Conservation (phyloP, 176 grass and related monocot species). For the Oropetium thomaeum region DNA sequence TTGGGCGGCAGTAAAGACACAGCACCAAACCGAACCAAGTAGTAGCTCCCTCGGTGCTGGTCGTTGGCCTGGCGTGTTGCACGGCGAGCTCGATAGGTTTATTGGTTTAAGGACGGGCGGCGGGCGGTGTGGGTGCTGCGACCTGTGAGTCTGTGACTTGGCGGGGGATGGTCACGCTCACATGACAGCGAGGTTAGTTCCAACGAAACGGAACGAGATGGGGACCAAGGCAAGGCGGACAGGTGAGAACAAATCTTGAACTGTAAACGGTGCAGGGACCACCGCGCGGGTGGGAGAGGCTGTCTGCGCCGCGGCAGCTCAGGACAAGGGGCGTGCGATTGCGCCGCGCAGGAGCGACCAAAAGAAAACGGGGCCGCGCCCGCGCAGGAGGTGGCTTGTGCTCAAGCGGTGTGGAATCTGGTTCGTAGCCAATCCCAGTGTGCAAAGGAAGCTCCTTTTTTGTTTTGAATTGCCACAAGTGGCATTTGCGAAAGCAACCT, state of each 20-base stretch:
- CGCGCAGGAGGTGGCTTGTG: neutral
- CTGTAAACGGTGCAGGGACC: neutral
- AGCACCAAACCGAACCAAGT: conserved; percentile 39
- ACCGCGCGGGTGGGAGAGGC: neutral
- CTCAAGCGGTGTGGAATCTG: neutral
- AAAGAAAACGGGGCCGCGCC: too few relatives aligned
- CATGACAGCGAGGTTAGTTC: conserved; percentile 7
- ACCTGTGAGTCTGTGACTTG: conserved; percentile 4
- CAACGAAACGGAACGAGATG: neutral
- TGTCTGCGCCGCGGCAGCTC: neutral
- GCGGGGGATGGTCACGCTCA: neutral
- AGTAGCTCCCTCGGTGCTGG: neutral
- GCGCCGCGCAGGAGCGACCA: neutral
- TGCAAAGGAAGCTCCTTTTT: neutral
- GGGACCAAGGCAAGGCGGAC: conserved; percentile 11
- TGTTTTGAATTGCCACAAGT: too few relatives aligned
- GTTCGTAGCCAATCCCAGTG: neutral
- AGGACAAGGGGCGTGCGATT: conserved; percentile 15
- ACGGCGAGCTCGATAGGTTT: neutral
- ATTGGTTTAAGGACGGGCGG: neutral
- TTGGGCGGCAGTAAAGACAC: conserved; percentile 42
- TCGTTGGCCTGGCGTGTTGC: conserved; percentile 2
- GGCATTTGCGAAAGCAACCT: neutral
- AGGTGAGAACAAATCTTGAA: conserved; percentile 38
- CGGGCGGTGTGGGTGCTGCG: neutral